Evolutionary conservation across 371 early-diverging fungal species (phyloP), one percentile per base, ranked within the genome.

Genomic region (Mucor sp.): DNA sequence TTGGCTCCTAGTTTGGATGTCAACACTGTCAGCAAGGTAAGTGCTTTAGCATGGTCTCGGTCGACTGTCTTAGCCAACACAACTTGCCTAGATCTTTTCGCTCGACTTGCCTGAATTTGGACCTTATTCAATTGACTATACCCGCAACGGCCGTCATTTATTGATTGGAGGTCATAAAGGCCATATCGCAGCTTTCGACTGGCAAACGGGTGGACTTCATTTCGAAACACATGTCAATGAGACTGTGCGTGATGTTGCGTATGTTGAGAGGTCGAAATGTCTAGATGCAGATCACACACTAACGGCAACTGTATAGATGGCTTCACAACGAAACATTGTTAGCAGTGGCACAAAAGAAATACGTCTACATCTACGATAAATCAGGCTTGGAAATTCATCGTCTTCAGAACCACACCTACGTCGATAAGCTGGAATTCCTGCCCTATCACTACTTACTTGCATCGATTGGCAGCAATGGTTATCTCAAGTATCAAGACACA

Each of bases 391-490:
- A 99, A 80, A 77, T 99, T 30, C 99, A 99, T 79, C 93, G 94
- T 57, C 72, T 99, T 68, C 84, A 91, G 65, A 88, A 94, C 44
- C 96, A 97, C 71, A 82, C 83, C 14, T 93, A 94, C 71, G 92
- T 92, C 27, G 91, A 87, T 71, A 85, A 85, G 62, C 80, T 99
- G 50, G 95, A 95, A 62, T 99, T 95, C 77, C 78, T 99, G 65
- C 99, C 98, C 12, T 96, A 97, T 81, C 99, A 99, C 75, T 99
- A 94, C 76, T 79, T 99, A 71, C 87, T 99, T 37, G 90, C 90
- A 43, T 85, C 95, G 14, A 86, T 94, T 43, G 94, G 96, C 21
- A 90, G 92, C 66, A 79, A 88, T 9, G 97, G 98, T 12, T 85
- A 79, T 56, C 79, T 99, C 28, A 90, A 90, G 77, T 99, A 99